Base-by-base conservation (phyloP, 495 filamentous ascomycete species). In the Talaromyces adpressus region DNA sequence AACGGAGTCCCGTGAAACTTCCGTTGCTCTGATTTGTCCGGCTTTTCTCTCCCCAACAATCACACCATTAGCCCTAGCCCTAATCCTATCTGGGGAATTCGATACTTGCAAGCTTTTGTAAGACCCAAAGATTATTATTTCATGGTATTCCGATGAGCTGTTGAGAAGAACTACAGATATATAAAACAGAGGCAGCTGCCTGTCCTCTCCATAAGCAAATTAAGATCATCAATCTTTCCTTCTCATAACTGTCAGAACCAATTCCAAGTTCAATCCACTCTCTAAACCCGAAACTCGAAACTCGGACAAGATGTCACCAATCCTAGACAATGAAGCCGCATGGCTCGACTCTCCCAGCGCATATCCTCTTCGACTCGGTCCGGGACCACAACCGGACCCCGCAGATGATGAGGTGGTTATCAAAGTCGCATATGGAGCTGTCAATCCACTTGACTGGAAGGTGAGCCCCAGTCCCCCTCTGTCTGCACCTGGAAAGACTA, bases 271-370 rank as follows among this genome's bases (percentile, higher is more conserved):
- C 32, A 36, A 12, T 12, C 32, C 9, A 36, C 32, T 36, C 32
- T 36, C 29, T 12, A 4, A 27, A 25, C 25, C 3, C 3, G 25
- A 29, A 56, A 30, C 14, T 23, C 53, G 18, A 27, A 34, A 57
- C 16, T n/a, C 16, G 18, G 12, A n/a, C 25, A 57, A 7, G 1
- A 57, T 57, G 54, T 6, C 27, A 34, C 8, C 27, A 34, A 32
- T 49, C 60, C 25, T 62, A 41, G 49, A 62, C 27, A 79, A 79
- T 64, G 57, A 67, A 8, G 76, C 78, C 6, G 77, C 78, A 11
- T 80, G 71, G 71, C 67, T 73, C 6, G 70, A 65, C 18, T 57
- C 54, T 11, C 25, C 12, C 9, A 20, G 54, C 32, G 32, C 32
- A 6, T 18, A 32, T 32, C 60, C 65, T 4, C 23, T 66, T 3